Evolutionary conservation across 2,329 filamentous ascomycete genomes (phyloP).

Genomic region (Alternaria triticimaculans): DNA sequence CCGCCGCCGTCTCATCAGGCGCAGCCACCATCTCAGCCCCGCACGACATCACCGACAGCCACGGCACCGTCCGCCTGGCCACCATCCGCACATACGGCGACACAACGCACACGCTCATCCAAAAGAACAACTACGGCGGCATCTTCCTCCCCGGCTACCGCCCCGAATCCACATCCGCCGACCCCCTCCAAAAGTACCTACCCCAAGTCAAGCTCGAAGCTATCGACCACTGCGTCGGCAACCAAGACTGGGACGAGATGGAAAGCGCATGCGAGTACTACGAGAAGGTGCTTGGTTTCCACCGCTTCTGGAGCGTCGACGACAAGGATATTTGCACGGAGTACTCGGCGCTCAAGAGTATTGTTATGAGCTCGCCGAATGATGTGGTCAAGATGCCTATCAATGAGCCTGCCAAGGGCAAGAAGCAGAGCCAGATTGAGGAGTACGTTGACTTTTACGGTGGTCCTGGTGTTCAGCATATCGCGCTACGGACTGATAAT

Average conservation of each 20-base stretch:
- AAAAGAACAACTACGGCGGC: constrained; percentile 72
- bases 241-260: constrained; percentile 95
- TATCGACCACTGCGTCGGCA: constrained; percentile 97
- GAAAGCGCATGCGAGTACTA: constrained; percentile 72
- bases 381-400: constrained; percentile 96
- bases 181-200: constrained; percentile 59
- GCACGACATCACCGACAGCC: constrained; percentile 58
- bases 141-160: constrained; percentile 85
- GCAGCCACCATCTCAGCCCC: constrained; percentile 70
- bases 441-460: constrained; percentile 87
- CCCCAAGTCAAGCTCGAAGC: constrained; percentile 71
- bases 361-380: constrained; percentile 89
- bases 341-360: constrained; percentile 84
- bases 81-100: constrained; percentile 92
- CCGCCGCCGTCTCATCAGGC: constrained; percentile 71
- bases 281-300: constrained; percentile 87
- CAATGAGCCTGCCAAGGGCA: constrained; percentile 90
- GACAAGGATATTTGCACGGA: constrained; percentile 92
- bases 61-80: constrained; percentile 74
- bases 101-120: constrained; percentile 91
- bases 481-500: constrained; percentile 81
- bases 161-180: constrained; percentile 52
- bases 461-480: constrained; percentile 90
- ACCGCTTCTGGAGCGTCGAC: constrained; percentile 97
- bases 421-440: constrained; percentile 93